Base-by-base conservation (phyloP, 225 moss, liverwort and hornwort species). In the Pleurozium schreberi region DNA sequence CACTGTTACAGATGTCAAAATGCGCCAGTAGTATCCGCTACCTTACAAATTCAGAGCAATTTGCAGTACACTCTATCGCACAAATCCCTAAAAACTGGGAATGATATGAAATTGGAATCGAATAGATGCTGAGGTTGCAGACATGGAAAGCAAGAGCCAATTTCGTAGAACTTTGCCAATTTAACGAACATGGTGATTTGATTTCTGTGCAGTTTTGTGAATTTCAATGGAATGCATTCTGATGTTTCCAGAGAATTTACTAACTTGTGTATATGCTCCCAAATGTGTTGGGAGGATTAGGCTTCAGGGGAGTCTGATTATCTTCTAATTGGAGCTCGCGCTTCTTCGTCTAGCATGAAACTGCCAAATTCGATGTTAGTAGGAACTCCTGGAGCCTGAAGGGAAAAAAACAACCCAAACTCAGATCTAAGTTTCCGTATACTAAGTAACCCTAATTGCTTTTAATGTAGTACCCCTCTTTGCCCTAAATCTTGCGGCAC, bases 371-470 rank as follows among this genome's bases (percentile, higher is more conserved):
- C 81, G 82, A 91, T 93, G 70, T 69, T 88, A 33, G 90, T 90
- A 16, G 66, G 81, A 71, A 91, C 93, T 67, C 93, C 91, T 58
- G 88, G 87, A 90, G 90, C 88, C 87, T 92, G 88, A n/a, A 81
- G 80, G n/a, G n/a, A n/a, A n/a, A n/a, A n/a, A n/a, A n/a, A n/a
- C n/a, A n/a, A n/a, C 20, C 50, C 21, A 1, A 58, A 14, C 36
- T 75, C 65, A 64, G 71, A 88, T 52, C 61, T 61, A n/a, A 34
- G 68, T 60, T 38, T 33, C 60, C 64, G 8, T 77, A 61, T 60
- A 45, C 38, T 38, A 77, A 28, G 42, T 11, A 40, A 66, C 76
- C 84, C 76, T 84, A 88, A 75, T 77, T 84, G 45, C 43, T 75
- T 13, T 26, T 34, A 3, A 27, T 13, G 40, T 73, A 63, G 76